Conservation (phyloP, 2,329 filamentous ascomycete species). For the Aphanocladium album region DNA sequence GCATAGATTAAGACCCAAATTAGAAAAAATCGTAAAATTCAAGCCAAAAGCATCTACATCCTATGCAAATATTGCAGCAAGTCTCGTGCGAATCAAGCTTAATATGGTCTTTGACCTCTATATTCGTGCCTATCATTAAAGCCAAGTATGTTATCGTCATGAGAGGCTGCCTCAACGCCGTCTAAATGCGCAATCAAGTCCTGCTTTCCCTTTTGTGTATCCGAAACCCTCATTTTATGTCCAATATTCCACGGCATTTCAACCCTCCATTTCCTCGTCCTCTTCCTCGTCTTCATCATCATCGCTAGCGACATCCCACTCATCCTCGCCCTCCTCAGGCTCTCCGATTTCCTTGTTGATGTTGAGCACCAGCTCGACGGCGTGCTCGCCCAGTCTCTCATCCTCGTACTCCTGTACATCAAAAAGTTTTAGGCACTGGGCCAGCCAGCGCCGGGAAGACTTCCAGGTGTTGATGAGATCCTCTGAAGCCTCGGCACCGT, state of each 20-base stretch:
- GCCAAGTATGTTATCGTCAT: slow-evolving; percentile 5
- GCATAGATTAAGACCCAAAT: slow-evolving; percentile 13
- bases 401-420: slow-evolving; percentile 78
- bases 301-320: slow-evolving; percentile 47
- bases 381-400: slow-evolving; percentile 69
- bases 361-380: slow-evolving; percentile 61
- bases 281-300: slow-evolving; percentile 40
- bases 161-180: slow-evolving; percentile 18
- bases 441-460: slow-evolving; percentile 77
- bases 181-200: slow-evolving; percentile 18
- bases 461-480: slow-evolving; percentile 60
- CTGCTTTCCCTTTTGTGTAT: slow-evolving; percentile 15
- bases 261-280: slow-evolving; percentile 48
- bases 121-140: slow-evolving; percentile 9
- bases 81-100: background rate
- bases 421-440: slow-evolving; percentile 76
- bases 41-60: background rate
- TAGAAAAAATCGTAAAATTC: slow-evolving; percentile 7
- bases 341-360: slow-evolving; percentile 63
- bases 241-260: slow-evolving; percentile 44
- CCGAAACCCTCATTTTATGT: slow-evolving; percentile 21
- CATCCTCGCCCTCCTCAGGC: slow-evolving; percentile 49
- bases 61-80: no score
- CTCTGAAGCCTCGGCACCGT: slow-evolving; percentile 33
- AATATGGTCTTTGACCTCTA: background rate